These are phyloP conservation scores for Anaeromyces robustus DNA, from an alignment of 192 early-diverging fungal species.

Conservation along the genomic window DNA sequence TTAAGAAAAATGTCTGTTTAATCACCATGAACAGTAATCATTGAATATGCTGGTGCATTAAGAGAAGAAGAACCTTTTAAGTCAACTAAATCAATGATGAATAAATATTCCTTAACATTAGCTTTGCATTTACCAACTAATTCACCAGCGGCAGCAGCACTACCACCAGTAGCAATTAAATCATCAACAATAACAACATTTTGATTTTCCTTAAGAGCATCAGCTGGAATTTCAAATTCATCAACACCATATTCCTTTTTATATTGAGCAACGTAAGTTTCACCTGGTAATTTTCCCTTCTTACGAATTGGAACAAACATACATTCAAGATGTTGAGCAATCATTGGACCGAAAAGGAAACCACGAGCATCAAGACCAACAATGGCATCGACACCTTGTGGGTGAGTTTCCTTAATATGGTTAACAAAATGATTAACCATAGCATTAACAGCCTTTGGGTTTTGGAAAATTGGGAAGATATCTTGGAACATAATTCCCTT, in stretches of 20 bases:
- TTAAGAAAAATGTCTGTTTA: neutral
- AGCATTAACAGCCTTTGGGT: slow-evolving; percentile 81
- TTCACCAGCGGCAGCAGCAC: slow-evolving; percentile 66
- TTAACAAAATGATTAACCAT: slow-evolving; percentile 75
- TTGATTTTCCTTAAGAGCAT: slow-evolving; percentile 59
- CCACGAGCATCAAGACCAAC: slow-evolving; percentile 85
- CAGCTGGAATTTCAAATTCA: slow-evolving; percentile 80
- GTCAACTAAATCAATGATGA: slow-evolving; percentile 76
- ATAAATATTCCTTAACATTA: slow-evolving; percentile 66
- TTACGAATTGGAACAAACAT: slow-evolving; percentile 93
- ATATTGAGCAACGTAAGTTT: slow-evolving; percentile 51
- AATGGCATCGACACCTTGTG: slow-evolving; percentile 68
- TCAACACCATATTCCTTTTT: slow-evolving; percentile 94
- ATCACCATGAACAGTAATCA: slow-evolving; percentile 31
- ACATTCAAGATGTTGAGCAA: slow-evolving; percentile 72
- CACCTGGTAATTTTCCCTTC: slow-evolving; percentile 87
- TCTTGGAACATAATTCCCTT: slow-evolving; percentile 93
- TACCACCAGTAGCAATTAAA: slow-evolving; percentile 80
- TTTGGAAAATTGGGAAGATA: slow-evolving; percentile 92
- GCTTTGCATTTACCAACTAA: slow-evolving; percentile 61
- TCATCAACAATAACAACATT: slow-evolving; percentile 91
- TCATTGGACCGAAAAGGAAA: slow-evolving; percentile 43
- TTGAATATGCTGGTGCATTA: slow-evolving; percentile 70
- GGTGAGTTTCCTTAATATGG: slow-evolving; percentile 40
- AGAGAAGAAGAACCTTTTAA: slow-evolving; percentile 68